Percentiles rank a stretch among this genome's conserved stretches.
phyloP scores from a whole-genome alignment of 2,329 filamentous ascomycete species.

The Stagonosporopsis cucurbitacearum region DNA sequence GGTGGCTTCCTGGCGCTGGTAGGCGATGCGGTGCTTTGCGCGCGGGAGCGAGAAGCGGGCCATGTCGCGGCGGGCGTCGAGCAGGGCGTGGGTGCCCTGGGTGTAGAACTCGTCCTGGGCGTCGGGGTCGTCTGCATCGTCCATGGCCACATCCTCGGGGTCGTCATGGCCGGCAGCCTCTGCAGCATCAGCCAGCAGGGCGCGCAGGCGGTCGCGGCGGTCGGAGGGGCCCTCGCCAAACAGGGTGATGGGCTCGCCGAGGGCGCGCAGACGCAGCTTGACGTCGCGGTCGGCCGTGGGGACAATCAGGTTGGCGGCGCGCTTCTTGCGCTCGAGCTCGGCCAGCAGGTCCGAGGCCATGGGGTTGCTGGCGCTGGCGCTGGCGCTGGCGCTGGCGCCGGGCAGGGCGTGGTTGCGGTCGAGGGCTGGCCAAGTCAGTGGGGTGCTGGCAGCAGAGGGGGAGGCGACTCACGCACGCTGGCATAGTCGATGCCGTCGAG shows the following conservation, averaged over 20 bases:
- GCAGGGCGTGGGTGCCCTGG: constrained; percentile 73
- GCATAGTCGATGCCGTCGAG: constrained; percentile 66
- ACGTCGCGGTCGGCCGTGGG: constrained; percentile 93
- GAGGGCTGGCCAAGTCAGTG: constrained; percentile 52
- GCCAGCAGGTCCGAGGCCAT: constrained; percentile 84
- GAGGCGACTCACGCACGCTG: constrained; percentile 64
- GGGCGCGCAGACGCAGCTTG: constrained; percentile 72
- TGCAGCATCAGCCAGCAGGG: constrained; percentile 75
- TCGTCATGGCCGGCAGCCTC: constrained; percentile 67
- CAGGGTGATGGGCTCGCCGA: constrained; percentile 92
- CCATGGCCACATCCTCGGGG: constrained; percentile 58
- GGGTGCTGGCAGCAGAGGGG: too few relatives aligned
- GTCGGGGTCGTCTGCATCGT: constrained; percentile 61
- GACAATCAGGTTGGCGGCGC: constrained; percentile 86
- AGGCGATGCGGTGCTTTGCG: constrained; percentile 76
- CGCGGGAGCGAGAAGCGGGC: constrained; percentile 83
- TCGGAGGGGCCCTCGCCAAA: constrained; percentile 91
- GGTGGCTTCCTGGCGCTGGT: constrained; percentile 79
- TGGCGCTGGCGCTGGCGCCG: constrained; percentile 69
- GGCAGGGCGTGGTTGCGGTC: constrained; percentile 88
- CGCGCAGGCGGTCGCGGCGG: constrained; percentile 82
- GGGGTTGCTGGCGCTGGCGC: constrained; percentile 75
- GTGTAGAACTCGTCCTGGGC: constrained; percentile 88
- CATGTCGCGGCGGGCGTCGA: constrained; percentile 79
- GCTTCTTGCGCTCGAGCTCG: constrained; percentile 89